Conservation (phyloP, 257 asterid genomes). For the Lycium barbarum region DNA sequence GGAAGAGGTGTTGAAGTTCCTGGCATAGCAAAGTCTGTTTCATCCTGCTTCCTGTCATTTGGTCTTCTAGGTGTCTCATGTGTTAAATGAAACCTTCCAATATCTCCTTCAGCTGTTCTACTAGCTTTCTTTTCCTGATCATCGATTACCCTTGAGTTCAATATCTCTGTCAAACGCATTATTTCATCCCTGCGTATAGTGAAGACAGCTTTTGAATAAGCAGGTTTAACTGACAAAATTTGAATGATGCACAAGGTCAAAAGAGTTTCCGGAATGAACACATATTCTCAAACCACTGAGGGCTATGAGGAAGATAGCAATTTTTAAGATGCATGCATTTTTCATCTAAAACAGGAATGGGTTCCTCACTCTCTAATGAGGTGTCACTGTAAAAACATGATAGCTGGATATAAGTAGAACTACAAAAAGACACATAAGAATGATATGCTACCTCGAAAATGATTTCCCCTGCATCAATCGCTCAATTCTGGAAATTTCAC, state of each 20-base stretch:
- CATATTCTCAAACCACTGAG: not conserved
- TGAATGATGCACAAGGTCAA: constrained; percentile 9
- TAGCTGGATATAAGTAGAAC: not conserved
- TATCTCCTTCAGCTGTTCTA: constrained; percentile 43
- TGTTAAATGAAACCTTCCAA: constrained; percentile 44
- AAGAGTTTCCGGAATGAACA: not conserved
- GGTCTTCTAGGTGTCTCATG: constrained; percentile 49
- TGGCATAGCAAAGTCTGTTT: constrained; percentile 37
- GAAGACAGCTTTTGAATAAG: constrained; percentile 20
- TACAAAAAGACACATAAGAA: constrained; percentile 5
- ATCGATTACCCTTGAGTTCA: constrained; percentile 53
- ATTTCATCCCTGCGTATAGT: constrained; percentile 72
- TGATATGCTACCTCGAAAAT: constrained; percentile 64
- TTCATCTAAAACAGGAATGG: not conserved
- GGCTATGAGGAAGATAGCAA: not conserved
- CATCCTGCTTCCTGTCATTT: constrained; percentile 46
- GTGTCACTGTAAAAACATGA: constrained; percentile 8
- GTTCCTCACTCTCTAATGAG: not conserved
- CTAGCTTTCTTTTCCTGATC: constrained; percentile 49
- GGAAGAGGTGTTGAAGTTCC: constrained; percentile 47
- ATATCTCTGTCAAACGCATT: constrained; percentile 61
- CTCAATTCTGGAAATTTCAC: constrained; percentile 66
- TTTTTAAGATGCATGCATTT: not conserved
- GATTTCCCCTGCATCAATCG: constrained; percentile 68
- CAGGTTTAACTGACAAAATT: not conserved